Base-by-base conservation (phyloP, 2,329 filamentous ascomycete species). In the Plectosphaerella sp. region DNA sequence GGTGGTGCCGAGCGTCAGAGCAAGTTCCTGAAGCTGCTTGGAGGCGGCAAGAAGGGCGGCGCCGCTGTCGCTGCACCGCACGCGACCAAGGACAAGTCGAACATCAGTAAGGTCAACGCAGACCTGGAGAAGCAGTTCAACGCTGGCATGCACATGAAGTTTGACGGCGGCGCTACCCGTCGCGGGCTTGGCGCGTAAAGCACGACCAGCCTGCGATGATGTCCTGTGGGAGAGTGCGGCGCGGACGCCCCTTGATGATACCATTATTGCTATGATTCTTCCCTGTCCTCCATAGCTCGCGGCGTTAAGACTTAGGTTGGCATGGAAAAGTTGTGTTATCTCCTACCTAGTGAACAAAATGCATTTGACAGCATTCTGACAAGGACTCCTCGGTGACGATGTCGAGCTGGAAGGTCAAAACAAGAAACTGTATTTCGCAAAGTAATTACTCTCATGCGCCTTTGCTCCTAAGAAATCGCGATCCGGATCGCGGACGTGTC, bases 121-220 rank as follows among this genome's bases (percentile, higher is more conserved):
- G 78, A 82, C 45, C 73, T 84, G 20, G 78, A 82, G 64, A 72
- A 72, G 54, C 81, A 84, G 59, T 84, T 79, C 54, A 74, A 82
- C 54, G 67, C 68, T 10, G 80, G 81, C 25, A 80, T 83, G 65
- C 74, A 72, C 59, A 75, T 77, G 69, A 84, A 83, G 68, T 71
- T 75, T 28, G 79, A 80, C 45, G 69, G 67, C 18, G 72, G 73
- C 24, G 72, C 72, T 36, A 74, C 76, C 61, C 73, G 72, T 53
- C 75, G 71, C 46, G 80, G 80, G 3, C 70, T 84, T 11, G 80
- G 80, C 18, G 79, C 78, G 10, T 46, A 8, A 46, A 12, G 16
- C 18, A 45, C 56, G 45, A 55, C 16, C 53, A 53, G 28, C 16
- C n/a, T 52, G 45, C 43, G 33, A 46, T 33, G 28, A 33, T 33